Base-by-base conservation (phyloP, 129 eudicot species). In the Flaveria linearis region DNA sequence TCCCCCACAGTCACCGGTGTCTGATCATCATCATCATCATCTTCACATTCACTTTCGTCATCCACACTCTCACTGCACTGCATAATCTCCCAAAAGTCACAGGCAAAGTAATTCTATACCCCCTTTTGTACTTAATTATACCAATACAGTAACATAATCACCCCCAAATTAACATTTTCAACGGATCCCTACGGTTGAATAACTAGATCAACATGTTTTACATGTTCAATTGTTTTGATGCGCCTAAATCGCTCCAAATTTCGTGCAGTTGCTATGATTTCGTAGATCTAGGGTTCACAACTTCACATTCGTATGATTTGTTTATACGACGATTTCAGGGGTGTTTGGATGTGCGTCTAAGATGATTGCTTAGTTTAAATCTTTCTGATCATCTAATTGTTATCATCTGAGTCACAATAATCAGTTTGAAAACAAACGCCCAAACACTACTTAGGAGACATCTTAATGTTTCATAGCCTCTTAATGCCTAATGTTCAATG, bases 281-380 rank as follows among this genome's bases (percentile, higher is more conserved):
- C 16, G 7, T 55, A 72, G 76, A 72, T 72, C 65, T 72, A 72
- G 76, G 76, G 76, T 72, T 30, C 36, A 30, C 36, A 30, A 30
- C 36, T 0, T 52, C 49, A 52, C 65, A 28, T 72, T 53, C 7
- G 33, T 10, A 53, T 33, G 1, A 20, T 17, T 53, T 15, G 14
- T 28, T 72, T 52, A 3, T 9, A 10, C 11, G 33, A 17, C 75
- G 0, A 28, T 0, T 3, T 28, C 33, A 28, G 4, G 5, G 36
- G 36, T 30, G 5, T 30, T 30, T 30, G 36, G 36, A 30, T 30
- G 36, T 30, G 0, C 36, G 36, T 30, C 36, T 28, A 3, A 28
- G 4, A 3, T n/a, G 22, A 68, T 68, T 68, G 72, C 18, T 42
- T 8, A 36, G 28, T 9, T 17, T 25, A 68, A 13, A 9, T 17